A percentile compares a stretch with the other conserved stretches of the same genome.
Evolutionary conservation across 768 basidiomycete genomes (phyloP).

Genomic region (Termitomyces sp.): DNA sequence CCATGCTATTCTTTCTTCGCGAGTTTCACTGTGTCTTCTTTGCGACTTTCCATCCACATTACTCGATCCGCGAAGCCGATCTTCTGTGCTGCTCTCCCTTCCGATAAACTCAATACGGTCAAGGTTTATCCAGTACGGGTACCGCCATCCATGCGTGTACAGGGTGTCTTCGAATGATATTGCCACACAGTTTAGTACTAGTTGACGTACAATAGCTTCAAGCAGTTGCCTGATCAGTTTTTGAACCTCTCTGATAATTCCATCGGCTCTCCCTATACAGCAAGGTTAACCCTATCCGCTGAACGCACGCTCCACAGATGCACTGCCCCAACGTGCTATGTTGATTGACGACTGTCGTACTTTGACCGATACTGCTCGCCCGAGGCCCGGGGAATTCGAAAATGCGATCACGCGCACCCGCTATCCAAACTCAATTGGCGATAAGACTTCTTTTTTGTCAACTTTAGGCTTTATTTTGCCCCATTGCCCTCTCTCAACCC

Average conservation of each 20-base stretch:
- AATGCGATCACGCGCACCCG: not conserved
- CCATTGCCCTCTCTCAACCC: not conserved
- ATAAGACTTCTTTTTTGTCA: conserved; percentile 4
- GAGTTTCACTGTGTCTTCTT: not conserved
- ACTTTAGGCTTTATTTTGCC: not conserved
- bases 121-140: not conserved
- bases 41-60: not conserved
- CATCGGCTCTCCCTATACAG: not conserved
- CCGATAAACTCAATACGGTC: conserved; percentile 11
- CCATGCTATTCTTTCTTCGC: not conserved
- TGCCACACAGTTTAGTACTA: conserved; percentile 1
- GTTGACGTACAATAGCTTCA: conserved; percentile 5
- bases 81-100: not conserved
- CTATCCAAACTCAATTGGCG: not conserved
- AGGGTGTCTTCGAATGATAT: conserved; percentile 6
- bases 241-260: not conserved
- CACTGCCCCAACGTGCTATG: not conserved
- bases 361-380: not conserved
- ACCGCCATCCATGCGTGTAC: not conserved
- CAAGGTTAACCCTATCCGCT: not conserved
- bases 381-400: not conserved
- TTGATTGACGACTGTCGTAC: not conserved
- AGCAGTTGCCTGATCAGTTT: not conserved
- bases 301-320: too few relatives aligned
- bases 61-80: not conserved